A percentile compares a stretch with the other conserved stretches of the same genome.
Evolutionary conservation across 208 protist genomes (phyloP).

Genomic region (Leptomonas pyrrhocoris): DNA sequence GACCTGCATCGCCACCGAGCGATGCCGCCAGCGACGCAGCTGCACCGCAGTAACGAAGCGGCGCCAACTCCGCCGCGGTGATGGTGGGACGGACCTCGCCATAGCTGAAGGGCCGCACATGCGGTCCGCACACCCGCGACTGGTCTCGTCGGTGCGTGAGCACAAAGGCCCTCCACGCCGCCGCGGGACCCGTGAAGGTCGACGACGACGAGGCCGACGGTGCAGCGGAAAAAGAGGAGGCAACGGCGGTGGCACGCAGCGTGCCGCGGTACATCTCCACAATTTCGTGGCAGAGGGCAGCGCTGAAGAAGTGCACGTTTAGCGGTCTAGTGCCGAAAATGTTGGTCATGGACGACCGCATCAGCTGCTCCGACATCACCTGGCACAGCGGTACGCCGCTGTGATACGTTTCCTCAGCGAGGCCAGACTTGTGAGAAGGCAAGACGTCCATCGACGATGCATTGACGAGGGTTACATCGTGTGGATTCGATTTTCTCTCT

Average conservation of each 20-base stretch:
- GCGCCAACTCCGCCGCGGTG: conserved; percentile 48
- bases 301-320: conserved; percentile 32
- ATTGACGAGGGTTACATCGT: neutral
- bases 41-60: conserved; percentile 16
- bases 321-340: conserved; percentile 25
- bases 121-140: conserved; percentile 42
- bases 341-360: conserved; percentile 22
- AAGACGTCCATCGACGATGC: too few relatives aligned
- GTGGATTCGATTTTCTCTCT: neutral
- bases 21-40: conserved; percentile 13
- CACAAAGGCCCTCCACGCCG: conserved; percentile 37
- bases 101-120: conserved; percentile 73
- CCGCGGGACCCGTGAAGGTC: conserved; percentile 9
- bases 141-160: conserved; percentile 28
- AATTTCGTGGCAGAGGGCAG: conserved; percentile 9
- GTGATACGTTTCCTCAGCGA: too few relatives aligned
- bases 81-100: conserved; percentile 50
- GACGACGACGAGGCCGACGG: neutral
- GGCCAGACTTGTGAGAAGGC: too few relatives aligned
- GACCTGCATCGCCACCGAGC: neutral
- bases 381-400: neutral
- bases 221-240: neutral
- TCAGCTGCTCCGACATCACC: neutral
- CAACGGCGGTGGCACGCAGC: neutral
- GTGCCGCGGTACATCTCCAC: conserved; percentile 2